Evolutionary conservation across 306 rosid species (phyloP).

Genomic region (Prinsepia uniflora): DNA sequence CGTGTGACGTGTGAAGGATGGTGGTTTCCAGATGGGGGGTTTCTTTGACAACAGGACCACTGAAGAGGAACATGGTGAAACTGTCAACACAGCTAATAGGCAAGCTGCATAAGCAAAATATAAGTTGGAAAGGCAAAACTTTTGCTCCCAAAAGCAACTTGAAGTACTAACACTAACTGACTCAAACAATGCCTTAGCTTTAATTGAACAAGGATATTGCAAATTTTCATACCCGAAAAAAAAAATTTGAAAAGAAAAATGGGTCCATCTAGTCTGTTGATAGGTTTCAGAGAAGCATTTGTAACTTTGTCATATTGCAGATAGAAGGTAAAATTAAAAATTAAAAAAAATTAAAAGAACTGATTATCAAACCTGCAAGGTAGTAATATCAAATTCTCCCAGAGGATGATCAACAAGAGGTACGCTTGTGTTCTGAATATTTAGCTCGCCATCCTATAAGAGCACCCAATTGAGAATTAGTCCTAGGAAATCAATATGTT

Average conservation of each 20-base stretch:
- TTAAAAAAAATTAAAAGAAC: neutral
- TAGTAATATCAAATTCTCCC: constrained; percentile 51
- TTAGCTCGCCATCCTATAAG: constrained; percentile 56
- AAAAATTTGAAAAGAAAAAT: neutral
- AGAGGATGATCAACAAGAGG: constrained; percentile 52
- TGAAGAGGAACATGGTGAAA: constrained; percentile 1
- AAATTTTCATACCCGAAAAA: neutral
- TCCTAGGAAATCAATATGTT: constrained; percentile 16
- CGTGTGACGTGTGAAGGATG: neutral
- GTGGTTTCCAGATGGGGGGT: neutral
- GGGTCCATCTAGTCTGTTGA: neutral
- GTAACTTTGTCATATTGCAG: neutral
- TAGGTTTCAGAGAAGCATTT: neutral
- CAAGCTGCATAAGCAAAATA: neutral
- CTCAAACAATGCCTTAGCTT: neutral
- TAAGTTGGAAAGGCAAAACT: neutral
- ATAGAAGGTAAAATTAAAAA: neutral
- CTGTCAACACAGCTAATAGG: neutral
- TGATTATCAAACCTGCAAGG: constrained; percentile 63
- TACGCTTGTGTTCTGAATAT: constrained; percentile 36
- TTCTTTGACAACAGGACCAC: neutral
- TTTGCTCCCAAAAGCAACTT: neutral
- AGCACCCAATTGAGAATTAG: constrained; percentile 28
- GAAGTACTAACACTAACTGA: neutral
- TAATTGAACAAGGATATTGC: constrained; percentile 1